phyloP scores from a whole-genome alignment of 345 rosid species.

The Euphorbia lathyris region DNA sequence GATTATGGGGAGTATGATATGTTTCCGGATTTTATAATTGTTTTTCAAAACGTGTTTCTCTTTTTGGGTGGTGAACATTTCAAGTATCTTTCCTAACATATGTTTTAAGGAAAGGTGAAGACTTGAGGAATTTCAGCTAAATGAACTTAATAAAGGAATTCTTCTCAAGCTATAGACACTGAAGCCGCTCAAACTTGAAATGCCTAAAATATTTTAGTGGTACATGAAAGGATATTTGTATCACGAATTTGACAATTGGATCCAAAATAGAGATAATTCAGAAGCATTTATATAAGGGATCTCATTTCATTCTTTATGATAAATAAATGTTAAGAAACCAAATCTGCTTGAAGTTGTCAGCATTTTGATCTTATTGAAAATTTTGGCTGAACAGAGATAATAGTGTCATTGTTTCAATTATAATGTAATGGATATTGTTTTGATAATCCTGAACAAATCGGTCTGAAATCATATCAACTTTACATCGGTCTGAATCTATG shows the following conservation, averaged over 20 bases:
- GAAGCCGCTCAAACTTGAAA: neutral
- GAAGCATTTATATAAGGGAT: neutral
- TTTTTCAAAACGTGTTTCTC: neutral
- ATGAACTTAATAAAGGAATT: neutral
- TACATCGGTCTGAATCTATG: neutral
- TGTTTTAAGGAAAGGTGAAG: neutral
- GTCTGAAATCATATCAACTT: neutral
- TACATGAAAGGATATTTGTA: neutral
- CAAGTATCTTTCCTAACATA: neutral
- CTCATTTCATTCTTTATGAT: neutral
- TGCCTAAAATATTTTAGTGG: conserved; percentile 1
- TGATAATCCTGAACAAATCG: neutral
- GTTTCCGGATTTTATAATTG: neutral
- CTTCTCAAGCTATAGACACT: neutral
- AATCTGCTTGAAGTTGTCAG: neutral
- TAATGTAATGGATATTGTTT: neutral
- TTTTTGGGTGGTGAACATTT: neutral
- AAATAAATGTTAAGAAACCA: neutral
- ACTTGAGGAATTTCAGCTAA: neutral
- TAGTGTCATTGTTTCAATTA: neutral
- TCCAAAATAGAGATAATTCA: neutral
- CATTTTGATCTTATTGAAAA: neutral
- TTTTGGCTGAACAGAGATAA: neutral
- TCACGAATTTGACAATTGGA: too few species aligned
- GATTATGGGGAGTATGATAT: neutral